Base-by-base conservation (phyloP, 352 stramenopile genomes). In the Phytophthora multivora region DNA sequence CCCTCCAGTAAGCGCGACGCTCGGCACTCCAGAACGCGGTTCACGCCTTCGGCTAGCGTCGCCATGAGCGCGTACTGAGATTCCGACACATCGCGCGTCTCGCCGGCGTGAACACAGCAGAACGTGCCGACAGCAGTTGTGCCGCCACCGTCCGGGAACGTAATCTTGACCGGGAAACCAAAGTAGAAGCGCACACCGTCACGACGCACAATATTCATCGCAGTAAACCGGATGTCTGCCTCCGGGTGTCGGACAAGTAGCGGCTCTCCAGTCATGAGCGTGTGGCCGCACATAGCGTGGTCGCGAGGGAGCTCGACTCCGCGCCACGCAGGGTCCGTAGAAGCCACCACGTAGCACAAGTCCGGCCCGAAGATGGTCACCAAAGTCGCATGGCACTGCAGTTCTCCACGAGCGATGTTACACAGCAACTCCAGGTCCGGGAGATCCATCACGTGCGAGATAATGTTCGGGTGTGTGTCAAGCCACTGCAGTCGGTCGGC, bases 361-460 rank as follows among this genome's bases (percentile, higher is more conserved):
- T 54, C 54, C 16, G 71, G 47, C 8, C 70, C 71, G 5, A 90
- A 67, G 25, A 89, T 69, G 19, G 73, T 87, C 28, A 92, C 65
- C 16, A 89, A 11, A 5, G 64, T 69, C 5, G 66, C 71, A 25
- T 81, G 59, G 33, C 80, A 89, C 40, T 77, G 43, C 6, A 90
- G 55, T 49, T 89, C 80, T 13, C 53, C 62, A 23, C 66, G 62
- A 19, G 78, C 79, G 31, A 91, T 68, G 10, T 77, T 61, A 49
- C 83, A 91, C 33, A 91, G 69, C 38, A 89, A 53, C n/a, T 77
- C 67, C n/a, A 91, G 73, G 42, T 91, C 83, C 2, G 79, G 71
- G 13, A 80, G 65, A 47, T 82, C 63, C 59, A 63, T 74, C 35
- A 89, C 73, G 25, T 71, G 53, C 12, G 62, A 71, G 19, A 79